Evolutionary conservation across 164 flowering plant genomes (phyloP), one percentile per base, ranked within the genome.

Genomic region (Macadamia tetraphylla): DNA sequence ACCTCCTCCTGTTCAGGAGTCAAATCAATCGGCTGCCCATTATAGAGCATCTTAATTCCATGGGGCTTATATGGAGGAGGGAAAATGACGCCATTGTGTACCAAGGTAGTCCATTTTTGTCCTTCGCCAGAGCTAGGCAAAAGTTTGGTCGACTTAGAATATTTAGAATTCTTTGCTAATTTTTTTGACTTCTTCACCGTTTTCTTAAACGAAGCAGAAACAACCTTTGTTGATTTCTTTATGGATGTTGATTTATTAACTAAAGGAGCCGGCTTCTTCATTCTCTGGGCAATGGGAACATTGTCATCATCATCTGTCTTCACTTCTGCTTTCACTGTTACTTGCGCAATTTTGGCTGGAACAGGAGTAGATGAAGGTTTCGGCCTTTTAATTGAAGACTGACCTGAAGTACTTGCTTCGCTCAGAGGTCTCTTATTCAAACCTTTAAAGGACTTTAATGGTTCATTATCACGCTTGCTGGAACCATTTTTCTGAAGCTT

Each of bases 1-100:
- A 95, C 99, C 94, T 95, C 99, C 78, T 95, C 99, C 71, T 95
- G 96, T 73, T 81, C 94, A 46, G 97, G 91, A 72, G 92, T 92
- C 71, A 95, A 76, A 73, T 88, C 86, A 73, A 95, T 87, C 29
- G 88, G 87, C 75, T 85, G 81, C 63, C 91, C 90, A 59, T 92
- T 86, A 80, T 95, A 92, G 29, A 88, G 88, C 86, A 95, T 92
- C 86, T 88, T 92, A 49, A 95, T 78, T 17, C 91, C 93, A 78
- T 95, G 99, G 72, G 96, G 86, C 75, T 81, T 81, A 82, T 92
- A 95, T 29, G 90, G 89, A 71, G 99, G 96, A 14, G 99, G 98
- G 67, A 95, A 92, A 66, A 95, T 95, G 42, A 95, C 98, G 77
- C 99, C 99, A 77, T 72, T 92, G 80, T 95, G 99, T 71, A 73